Evolutionary conservation across 768 basidiomycete genomes (phyloP).

Genomic region (Dentipellis sp.): DNA sequence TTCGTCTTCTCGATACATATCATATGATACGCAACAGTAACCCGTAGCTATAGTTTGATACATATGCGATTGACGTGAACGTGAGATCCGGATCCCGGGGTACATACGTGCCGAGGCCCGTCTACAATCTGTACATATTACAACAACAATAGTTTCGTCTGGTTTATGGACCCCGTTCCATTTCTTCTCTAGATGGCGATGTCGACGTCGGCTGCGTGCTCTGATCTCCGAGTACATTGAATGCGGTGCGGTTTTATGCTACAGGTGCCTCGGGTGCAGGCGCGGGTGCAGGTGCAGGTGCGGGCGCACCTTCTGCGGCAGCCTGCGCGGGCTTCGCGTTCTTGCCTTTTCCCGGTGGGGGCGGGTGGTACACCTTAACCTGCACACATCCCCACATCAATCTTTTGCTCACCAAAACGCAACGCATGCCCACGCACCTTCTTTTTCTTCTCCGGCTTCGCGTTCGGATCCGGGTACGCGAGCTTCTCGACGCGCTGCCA

Average conservation of each 20-base stretch:
- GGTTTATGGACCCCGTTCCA: no score
- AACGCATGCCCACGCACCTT: slow-evolving; percentile 20
- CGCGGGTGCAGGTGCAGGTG: not conserved
- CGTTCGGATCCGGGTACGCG: slow-evolving; percentile 79
- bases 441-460: slow-evolving; percentile 55
- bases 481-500: slow-evolving; percentile 69
- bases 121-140: no score
- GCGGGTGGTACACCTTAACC: slow-evolving; percentile 80
- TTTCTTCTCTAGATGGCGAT: no score
- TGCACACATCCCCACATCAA: slow-evolving; percentile 18
- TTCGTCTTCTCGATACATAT: no score
- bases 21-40: no score
- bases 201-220: no score
- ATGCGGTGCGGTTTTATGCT: not conserved
- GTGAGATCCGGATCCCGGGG: no score
- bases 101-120: no score
- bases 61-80: no score
- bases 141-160: no score
- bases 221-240: not conserved
- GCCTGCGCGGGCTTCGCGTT: slow-evolving; percentile 34
- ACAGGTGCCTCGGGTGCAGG: not conserved
- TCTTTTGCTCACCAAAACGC: not conserved
- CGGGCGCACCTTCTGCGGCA: slow-evolving; percentile 6
- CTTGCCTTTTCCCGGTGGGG: slow-evolving; percentile 73
- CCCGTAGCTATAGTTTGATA: no score